phyloP scores from a whole-genome alignment of 1,284 basidiomycete species.

The Flammula alnicola region DNA sequence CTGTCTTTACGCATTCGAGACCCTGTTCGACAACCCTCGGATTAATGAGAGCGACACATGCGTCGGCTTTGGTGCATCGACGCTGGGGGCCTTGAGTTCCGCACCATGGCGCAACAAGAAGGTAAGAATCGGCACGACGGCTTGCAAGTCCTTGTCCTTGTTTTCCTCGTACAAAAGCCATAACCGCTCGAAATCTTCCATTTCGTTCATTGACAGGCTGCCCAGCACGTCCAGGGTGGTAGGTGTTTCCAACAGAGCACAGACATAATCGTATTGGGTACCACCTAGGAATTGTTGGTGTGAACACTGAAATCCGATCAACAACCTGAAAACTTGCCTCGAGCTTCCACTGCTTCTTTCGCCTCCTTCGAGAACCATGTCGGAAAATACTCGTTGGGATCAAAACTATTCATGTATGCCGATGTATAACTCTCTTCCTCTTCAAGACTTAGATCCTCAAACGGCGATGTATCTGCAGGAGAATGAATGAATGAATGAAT shows the following conservation, averaged over 20 bases:
- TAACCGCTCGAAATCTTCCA: constrained; percentile 15
- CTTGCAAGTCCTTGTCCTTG: constrained; percentile 9
- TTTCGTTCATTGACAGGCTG: constrained; percentile 14
- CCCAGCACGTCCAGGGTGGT: constrained; percentile 5
- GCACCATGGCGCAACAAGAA: constrained; percentile 23
- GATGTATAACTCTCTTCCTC: not conserved
- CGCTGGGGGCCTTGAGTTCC: constrained; percentile 16
- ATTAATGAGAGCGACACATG: constrained; percentile 9
- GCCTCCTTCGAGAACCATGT: constrained; percentile 20
- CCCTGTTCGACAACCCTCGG: constrained; percentile 12
- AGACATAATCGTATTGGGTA: constrained; percentile 10
- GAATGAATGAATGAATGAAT: too few relatives aligned
- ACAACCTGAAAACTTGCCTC: not conserved
- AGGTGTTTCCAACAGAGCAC: constrained; percentile 7
- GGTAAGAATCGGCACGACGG: constrained; percentile 19
- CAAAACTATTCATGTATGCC: too few relatives aligned
- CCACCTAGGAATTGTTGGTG: not conserved
- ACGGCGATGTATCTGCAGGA: not conserved
- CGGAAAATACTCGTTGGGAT: constrained; percentile 16
- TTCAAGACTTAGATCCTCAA: too few relatives aligned
- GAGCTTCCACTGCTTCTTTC: constrained; percentile 1
- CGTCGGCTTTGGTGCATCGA: constrained; percentile 6
- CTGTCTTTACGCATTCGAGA: constrained; percentile 5
- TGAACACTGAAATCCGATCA: not conserved
- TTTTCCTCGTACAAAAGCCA: constrained; percentile 14